A percentile compares a stretch with the other conserved stretches of the same genome.
phyloP scores from a whole-genome alignment of 805 yeast genomes.

The Candida dajiaensis region DNA sequence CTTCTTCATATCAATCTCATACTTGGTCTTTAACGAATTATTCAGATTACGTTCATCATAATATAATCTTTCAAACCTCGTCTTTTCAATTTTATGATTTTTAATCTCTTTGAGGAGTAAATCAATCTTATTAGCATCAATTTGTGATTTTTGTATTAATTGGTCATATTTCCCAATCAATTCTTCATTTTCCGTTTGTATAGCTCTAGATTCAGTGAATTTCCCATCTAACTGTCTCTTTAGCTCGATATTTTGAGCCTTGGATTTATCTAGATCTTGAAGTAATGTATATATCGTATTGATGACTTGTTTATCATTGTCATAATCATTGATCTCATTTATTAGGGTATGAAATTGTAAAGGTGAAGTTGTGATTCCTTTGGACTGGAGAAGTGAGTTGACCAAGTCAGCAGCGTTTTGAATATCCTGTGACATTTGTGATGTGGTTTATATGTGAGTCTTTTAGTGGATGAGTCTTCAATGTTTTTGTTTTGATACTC shows the following conservation, averaged over 20 bases:
- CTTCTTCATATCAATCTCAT: constrained; percentile 18
- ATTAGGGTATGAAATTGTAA: neutral
- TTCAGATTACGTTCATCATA: constrained; percentile 5
- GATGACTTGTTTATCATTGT: constrained; percentile 10
- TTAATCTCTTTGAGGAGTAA: neutral
- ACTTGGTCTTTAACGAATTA: constrained; percentile 11
- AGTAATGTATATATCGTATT: constrained; percentile 12
- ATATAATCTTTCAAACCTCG: neutral
- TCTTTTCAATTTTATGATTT: neutral
- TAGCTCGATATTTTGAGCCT: constrained; percentile 2
- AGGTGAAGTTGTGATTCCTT: constrained; percentile 3
- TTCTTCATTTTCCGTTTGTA: neutral
- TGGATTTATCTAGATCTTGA: constrained; percentile 10
- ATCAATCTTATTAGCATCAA: neutral
- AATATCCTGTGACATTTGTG: neutral
- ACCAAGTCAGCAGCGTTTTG: constrained; percentile 11
- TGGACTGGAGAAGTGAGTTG: constrained; percentile 9
- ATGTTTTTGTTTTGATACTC: neutral
- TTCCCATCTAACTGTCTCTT: constrained; percentile 2
- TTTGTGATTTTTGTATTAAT: neutral
- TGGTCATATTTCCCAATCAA: neutral
- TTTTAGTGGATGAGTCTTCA: no score
- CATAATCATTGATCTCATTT: neutral
- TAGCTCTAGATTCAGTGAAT: neutral
- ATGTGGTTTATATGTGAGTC: neutral